A percentile compares a stretch with the other conserved stretches of the same genome.
phyloP scores from a whole-genome alignment of 352 stramenopile genomes.

The Thraustochytrium striatum region DNA sequence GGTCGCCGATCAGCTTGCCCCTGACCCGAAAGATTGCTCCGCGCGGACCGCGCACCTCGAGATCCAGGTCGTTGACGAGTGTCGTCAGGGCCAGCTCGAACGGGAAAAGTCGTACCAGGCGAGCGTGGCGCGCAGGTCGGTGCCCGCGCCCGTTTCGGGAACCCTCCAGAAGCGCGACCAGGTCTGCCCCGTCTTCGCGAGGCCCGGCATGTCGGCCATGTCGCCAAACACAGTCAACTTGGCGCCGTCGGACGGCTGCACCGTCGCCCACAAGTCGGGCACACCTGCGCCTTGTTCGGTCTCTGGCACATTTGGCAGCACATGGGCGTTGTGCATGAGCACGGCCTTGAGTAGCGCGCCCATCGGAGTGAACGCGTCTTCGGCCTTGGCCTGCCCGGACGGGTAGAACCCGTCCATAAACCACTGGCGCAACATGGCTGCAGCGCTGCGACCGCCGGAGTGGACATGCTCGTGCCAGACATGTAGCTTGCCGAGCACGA shows the following conservation, averaged over 20 bases:
- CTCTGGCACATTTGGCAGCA: constrained; percentile 51
- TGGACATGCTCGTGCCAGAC: constrained; percentile 75
- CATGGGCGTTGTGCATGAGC: constrained; percentile 72
- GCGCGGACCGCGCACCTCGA: background rate
- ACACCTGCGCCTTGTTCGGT: background rate
- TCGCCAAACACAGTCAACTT: background rate
- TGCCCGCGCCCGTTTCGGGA: background rate
- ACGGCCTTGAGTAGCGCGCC: too few relatives aligned
- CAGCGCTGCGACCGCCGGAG: constrained; percentile 71
- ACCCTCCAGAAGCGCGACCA: background rate
- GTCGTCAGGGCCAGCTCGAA: background rate
- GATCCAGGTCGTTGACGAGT: constrained; percentile 30
- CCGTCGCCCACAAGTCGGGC: too few relatives aligned
- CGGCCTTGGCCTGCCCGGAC: constrained; percentile 62
- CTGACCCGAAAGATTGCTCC: background rate
- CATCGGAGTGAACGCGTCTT: constrained; percentile 62
- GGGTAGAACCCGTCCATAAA: constrained; percentile 75
- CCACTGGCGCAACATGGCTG: constrained; percentile 74
- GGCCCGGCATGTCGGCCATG: background rate
- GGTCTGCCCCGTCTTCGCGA: background rate
- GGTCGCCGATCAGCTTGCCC: background rate
- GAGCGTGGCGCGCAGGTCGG: constrained; percentile 7
- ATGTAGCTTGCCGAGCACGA: constrained; percentile 26
- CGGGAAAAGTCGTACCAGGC: constrained; percentile 1
- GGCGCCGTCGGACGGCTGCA: too few relatives aligned